Percentiles rank a stretch among this genome's conserved stretches.
These are phyloP conservation scores for Fomitopsis pulvina DNA, from an alignment of 768 basidiomycete genomes.

Conservation along the genomic window DNA sequence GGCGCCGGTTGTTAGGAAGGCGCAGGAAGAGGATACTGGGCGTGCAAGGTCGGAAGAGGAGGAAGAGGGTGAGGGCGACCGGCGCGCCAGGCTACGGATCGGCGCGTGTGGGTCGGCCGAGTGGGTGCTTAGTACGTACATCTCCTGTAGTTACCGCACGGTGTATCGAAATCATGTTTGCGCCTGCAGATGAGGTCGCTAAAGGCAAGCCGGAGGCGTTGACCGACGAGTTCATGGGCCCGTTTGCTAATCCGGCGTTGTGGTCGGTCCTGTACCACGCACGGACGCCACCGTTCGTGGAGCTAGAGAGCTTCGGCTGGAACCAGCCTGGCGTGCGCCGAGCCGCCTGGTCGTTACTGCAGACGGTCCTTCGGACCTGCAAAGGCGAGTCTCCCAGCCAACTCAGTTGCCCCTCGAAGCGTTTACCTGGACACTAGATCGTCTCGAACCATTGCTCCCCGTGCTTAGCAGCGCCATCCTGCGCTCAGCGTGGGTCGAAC, in stretches of 20 bases:
- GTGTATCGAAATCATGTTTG: neutral
- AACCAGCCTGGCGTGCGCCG: conserved; percentile 69
- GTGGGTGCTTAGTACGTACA: conserved; percentile 54
- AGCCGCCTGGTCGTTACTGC: conserved; percentile 58
- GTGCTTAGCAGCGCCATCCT: conserved; percentile 52
- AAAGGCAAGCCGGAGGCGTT: neutral
- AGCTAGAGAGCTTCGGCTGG: conserved; percentile 46
- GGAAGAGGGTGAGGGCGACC: conserved; percentile 66
- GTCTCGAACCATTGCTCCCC: conserved; percentile 29
- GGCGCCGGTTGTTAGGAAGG: conserved; percentile 27
- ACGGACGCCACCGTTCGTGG: conserved; percentile 35
- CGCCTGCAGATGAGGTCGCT: neutral
- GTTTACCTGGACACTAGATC: conserved; percentile 9
- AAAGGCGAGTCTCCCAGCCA: conserved; percentile 32
- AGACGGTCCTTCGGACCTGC: conserved; percentile 34
- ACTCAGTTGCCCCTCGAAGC: neutral
- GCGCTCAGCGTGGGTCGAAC: conserved; percentile 66
- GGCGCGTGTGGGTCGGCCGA: conserved; percentile 59
- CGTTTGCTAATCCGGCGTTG: conserved; percentile 43
- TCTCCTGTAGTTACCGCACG: conserved; percentile 1
- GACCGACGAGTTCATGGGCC: conserved; percentile 27
- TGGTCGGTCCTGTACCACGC: conserved; percentile 55
- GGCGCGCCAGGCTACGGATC: conserved; percentile 62
- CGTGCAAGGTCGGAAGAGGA: conserved; percentile 48
- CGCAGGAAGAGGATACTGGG: conserved; percentile 23